Percentiles rank a stretch among this genome's conserved stretches.
Evolutionary conservation across 257 asterid species (phyloP).

Genomic region (Parsonsia alboflavescens): DNA sequence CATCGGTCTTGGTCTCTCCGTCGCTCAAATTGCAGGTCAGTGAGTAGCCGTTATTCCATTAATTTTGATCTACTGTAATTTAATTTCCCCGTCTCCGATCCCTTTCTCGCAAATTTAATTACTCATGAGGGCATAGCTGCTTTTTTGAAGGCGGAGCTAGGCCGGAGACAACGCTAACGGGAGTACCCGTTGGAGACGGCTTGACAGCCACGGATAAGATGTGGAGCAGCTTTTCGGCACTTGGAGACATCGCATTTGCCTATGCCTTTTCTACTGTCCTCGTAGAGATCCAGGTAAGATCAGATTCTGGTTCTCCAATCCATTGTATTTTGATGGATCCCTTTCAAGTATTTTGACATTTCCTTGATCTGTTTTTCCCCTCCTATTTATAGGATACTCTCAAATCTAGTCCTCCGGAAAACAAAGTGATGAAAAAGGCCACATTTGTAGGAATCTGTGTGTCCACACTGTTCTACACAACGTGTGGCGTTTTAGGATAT

Average conservation of each 20-base stretch:
- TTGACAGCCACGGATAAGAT: constrained; percentile 41
- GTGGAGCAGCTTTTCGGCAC: constrained; percentile 60
- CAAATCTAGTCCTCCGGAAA: constrained; percentile 43
- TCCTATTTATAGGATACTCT: constrained; percentile 49
- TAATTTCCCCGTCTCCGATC: too few species aligned
- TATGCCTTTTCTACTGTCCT: constrained; percentile 58
- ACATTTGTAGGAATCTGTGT: constrained; percentile 30
- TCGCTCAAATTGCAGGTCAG: constrained; percentile 27
- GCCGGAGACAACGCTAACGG: constrained; percentile 42
- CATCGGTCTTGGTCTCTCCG: constrained; percentile 32
- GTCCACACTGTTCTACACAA: constrained; percentile 47
- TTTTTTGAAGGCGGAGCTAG: constrained; percentile 18
- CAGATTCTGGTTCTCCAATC: neutral
- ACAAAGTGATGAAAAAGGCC: constrained; percentile 50
- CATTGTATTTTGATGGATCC: too few species aligned
- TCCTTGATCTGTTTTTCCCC: neutral
- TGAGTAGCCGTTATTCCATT: too few species aligned
- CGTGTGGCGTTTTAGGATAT: constrained; percentile 60
- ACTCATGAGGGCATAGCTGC: too few species aligned
- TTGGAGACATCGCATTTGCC: constrained; percentile 73
- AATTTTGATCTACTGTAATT: neutral
- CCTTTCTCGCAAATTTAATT: neutral
- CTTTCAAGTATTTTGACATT: neutral
- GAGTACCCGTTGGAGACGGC: constrained; percentile 35
- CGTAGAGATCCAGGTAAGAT: constrained; percentile 51